Base-by-base conservation (phyloP, 352 stramenopile species). In the Phytophthora idaei region DNA sequence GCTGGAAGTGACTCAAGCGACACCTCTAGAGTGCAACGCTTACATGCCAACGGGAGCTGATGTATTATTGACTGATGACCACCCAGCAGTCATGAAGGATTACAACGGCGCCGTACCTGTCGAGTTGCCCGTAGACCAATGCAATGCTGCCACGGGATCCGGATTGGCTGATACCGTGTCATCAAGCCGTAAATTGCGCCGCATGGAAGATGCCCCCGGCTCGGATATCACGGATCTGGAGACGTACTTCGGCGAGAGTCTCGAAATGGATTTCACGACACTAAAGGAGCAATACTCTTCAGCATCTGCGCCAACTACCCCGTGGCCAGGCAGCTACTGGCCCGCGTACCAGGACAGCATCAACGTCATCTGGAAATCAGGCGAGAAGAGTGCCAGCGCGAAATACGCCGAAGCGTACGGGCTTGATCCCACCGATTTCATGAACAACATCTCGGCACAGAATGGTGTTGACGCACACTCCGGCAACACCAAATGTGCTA, bases 291-390 rank as follows among this genome's bases (percentile, higher is more conserved):
- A 77, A 37, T 81, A 81, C 52, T 32, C 49, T 3, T 56, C 51
- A 2, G 67, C 32, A 10, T 34, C 42, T 17, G 76, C 61, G 5
- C 46, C 64, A 28, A 56, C 5, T 1, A 71, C 42, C 7, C 78
- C 78, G 37, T 87, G 78, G 78, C 74, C 78, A 10, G 57, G 73
- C 36, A 84, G 74, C 67, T 90, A 90, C 77, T 90, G 80, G 78
- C 80, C 82, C 4, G 72, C 64, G 36, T 89, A 81, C 68, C 64
- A 78, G 39, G 82, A 90, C 69, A 74, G 80, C 47, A 90, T 90
- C 74, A 89, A 90, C 72, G 56, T 71, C 61, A 56, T 69, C 6
- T 83, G 79, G 80, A 75, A 70, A 47, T 29, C 31, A 6, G 57
- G 64, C 15, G 69, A 74, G 25, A 17, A 27, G 5, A 80, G 76